Evolutionary conservation across 176 grass and related monocot genomes (phyloP).

Genomic region (Musa acuminata): DNA sequence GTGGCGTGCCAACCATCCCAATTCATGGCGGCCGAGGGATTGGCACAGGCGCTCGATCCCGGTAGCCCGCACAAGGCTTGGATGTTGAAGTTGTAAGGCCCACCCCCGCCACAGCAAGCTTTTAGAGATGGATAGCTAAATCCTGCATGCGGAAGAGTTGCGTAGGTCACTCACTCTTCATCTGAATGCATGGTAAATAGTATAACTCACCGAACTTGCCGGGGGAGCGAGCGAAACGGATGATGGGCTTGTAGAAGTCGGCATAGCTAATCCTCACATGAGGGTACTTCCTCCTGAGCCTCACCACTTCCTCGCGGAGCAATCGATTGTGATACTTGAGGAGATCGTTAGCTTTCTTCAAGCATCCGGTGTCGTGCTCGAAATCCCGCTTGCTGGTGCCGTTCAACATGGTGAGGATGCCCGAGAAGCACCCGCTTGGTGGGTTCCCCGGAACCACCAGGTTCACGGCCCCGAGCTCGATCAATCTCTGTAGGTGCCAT

Average conservation of each 20-base stretch:
- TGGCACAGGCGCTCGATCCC: background rate
- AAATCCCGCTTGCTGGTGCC: slow-evolving; percentile 34
- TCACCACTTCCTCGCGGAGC: slow-evolving; percentile 43
- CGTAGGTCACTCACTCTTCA: background rate
- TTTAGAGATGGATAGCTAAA: slow-evolving; percentile 1
- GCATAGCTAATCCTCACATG: slow-evolving; percentile 63
- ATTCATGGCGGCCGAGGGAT: background rate
- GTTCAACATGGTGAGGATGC: slow-evolving; percentile 50
- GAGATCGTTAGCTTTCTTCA: slow-evolving; percentile 58
- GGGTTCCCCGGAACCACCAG: slow-evolving; percentile 83
- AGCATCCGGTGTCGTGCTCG: slow-evolving; percentile 38
- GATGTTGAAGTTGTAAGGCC: background rate
- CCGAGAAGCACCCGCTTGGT: slow-evolving; percentile 75
- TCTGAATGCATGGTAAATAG: background rate
- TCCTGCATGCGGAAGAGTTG: background rate
- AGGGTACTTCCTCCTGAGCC: slow-evolving; percentile 60
- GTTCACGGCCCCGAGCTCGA: slow-evolving; percentile 68
- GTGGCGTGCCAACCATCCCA: slow-evolving; percentile 22
- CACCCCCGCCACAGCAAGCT: slow-evolving; percentile 16
- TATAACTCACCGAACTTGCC: slow-evolving; percentile 59
- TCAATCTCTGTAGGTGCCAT: slow-evolving; percentile 42
- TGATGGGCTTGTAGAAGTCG: slow-evolving; percentile 71
- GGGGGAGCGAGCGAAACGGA: slow-evolving; percentile 64
- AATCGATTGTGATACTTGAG: slow-evolving; percentile 63
- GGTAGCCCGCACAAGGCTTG: background rate